A percentile compares a stretch with the other conserved stretches of the same genome.
Conservation (phyloP, 306 rosid genomes). For the Pueraria montana region DNA sequence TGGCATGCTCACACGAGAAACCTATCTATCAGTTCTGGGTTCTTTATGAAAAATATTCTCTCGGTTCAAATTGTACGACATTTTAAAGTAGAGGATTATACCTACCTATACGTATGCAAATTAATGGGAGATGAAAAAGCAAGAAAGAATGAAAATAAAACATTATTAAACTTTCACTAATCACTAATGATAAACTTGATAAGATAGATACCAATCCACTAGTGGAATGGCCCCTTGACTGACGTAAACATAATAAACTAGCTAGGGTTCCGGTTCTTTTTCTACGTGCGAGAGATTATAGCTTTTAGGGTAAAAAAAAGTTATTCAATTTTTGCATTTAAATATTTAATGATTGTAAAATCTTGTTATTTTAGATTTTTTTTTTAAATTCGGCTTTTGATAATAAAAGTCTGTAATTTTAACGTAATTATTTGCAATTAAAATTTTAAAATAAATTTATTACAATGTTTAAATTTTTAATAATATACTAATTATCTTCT, state of each 20-base stretch:
- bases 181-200: constrained; percentile 41
- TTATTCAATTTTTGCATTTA: too few relatives aligned
- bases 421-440: too few relatives aligned
- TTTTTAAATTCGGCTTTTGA: background rate
- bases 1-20: constrained; percentile 40
- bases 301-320: background rate
- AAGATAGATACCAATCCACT: constrained; percentile 53
- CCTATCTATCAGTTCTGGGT: background rate
- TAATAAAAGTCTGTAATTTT: too few relatives aligned
- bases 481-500: too few relatives aligned
- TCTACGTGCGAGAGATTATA: background rate
- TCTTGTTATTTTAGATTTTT: background rate
- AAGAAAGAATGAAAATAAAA: background rate
- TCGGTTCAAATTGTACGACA: background rate
- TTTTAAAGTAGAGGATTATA: background rate
- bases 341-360: too few relatives aligned
- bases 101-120: background rate
- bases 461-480: too few relatives aligned
- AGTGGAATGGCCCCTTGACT: constrained; percentile 31
- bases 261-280: background rate
- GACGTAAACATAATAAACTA: constrained; percentile 40
- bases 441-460: too few relatives aligned
- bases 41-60: background rate
- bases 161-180: constrained; percentile 18
- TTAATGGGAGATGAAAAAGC: constrained; percentile 28